Percentiles rank a stretch among this genome's conserved stretches.
Conservation (phyloP, 169 alveolate genomes). For the Perkinsus marinus region DNA sequence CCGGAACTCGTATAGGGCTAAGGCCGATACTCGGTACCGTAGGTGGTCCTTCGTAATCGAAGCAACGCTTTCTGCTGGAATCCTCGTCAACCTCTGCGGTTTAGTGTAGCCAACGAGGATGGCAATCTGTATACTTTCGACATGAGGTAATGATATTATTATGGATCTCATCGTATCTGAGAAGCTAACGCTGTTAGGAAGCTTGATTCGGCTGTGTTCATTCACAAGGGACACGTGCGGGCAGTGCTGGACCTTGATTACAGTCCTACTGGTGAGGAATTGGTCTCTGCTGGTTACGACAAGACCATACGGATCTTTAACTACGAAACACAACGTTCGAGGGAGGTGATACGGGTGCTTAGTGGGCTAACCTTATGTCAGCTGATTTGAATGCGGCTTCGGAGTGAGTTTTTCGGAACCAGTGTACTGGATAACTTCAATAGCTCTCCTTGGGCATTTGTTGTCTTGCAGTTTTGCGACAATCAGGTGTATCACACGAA, state of each 20-base stretch:
- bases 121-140: slow-evolving; percentile 91
- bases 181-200: neutral
- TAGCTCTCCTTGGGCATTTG: no score
- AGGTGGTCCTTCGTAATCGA: slow-evolving; percentile 38
- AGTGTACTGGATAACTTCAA: no score
- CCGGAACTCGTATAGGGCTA: no score
- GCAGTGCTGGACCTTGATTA: slow-evolving; percentile 72
- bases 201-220: neutral
- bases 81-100: slow-evolving; percentile 89
- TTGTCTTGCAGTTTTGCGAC: no score
- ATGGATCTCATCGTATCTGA: neutral
- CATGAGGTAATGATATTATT: slow-evolving; percentile 59
- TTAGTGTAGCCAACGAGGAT: slow-evolving; percentile 94
- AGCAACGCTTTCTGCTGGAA: slow-evolving; percentile 90
- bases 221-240: neutral
- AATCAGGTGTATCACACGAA: slow-evolving; percentile 90
- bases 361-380: slow-evolving; percentile 34
- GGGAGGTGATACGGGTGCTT: neutral
- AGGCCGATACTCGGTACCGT: no score
- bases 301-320: slow-evolving; percentile 84
- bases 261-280: slow-evolving; percentile 90
- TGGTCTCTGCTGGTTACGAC: slow-evolving; percentile 94
- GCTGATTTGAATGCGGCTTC: no score
- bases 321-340: neutral
- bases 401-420: no score